Conservation (phyloP, 2,329 filamentous ascomycete genomes). For the Scytalidium sp. region DNA sequence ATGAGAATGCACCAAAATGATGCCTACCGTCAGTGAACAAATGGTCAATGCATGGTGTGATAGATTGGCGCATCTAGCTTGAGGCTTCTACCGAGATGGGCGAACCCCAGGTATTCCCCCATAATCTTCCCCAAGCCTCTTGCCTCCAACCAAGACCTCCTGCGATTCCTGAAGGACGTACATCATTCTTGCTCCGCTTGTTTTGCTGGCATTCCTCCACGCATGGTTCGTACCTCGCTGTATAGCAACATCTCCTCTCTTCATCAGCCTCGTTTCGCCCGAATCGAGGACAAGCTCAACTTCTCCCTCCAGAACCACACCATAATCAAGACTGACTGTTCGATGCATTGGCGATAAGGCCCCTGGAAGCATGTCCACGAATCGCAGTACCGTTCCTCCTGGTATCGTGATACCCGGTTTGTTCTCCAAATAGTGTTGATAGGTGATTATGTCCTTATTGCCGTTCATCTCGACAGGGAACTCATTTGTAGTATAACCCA, state of each 20-base stretch:
- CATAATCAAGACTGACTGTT: conserved; percentile 22
- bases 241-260: conserved; percentile 17
- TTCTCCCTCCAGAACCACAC: conserved; percentile 21
- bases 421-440: conserved; percentile 7
- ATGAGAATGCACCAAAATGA: too few species aligned
- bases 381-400: conserved; percentile 16
- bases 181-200: conserved; percentile 20
- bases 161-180: conserved; percentile 17
- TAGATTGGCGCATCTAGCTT: too few species aligned
- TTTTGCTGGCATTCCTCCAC: conserved; percentile 20
- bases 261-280: conserved; percentile 15
- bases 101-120: too few species aligned
- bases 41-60: too few species aligned
- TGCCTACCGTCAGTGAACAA: too few species aligned
- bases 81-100: too few species aligned
- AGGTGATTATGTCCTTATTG: conserved; percentile 10
- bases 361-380: conserved; percentile 21
- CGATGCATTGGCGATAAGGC: conserved; percentile 20
- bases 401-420: conserved; percentile 12
- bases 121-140: conserved; percentile 16
- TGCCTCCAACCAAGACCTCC: conserved; percentile 12
- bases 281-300: conserved; percentile 21
- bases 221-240: conserved; percentile 24
- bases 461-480: conserved; percentile 13
- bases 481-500: conserved; percentile 18